phyloP scores from a whole-genome alignment of 164 flowering plant genomes.

The Amborella trichopoda region DNA sequence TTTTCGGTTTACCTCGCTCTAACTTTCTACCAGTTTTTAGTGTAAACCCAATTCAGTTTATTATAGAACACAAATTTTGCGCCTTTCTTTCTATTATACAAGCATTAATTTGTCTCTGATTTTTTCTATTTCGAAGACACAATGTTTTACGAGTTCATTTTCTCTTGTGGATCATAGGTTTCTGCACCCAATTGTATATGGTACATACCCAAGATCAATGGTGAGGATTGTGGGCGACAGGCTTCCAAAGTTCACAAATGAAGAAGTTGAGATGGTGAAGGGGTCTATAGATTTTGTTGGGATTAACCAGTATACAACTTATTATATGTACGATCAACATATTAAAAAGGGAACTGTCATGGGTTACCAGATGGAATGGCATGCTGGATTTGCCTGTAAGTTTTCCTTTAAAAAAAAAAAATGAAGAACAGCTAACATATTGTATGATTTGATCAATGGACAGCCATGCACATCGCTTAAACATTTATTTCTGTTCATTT shows the following conservation, averaged over 20 bases:
- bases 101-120: no score
- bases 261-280: constrained; percentile 49
- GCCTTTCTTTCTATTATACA: no score
- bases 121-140: no score
- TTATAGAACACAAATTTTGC: no score
- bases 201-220: constrained; percentile 57
- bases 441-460: no score
- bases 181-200: constrained; percentile 56
- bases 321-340: constrained; percentile 45
- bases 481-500: neutral
- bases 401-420: neutral
- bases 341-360: constrained; percentile 8
- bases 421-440: no score
- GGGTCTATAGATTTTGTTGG: constrained; percentile 58
- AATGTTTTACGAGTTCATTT: no score
- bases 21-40: no score
- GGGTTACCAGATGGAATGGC: constrained; percentile 52
- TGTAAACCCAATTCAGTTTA: no score
- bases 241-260: constrained; percentile 45
- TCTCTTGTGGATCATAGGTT: no score
- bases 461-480: no score
- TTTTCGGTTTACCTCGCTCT: no score
- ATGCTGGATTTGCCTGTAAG: constrained; percentile 58
- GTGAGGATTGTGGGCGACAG: constrained; percentile 42
- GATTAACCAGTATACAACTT: constrained; percentile 54